Percentiles rank a stretch among this genome's conserved stretches.
phyloP scores from a whole-genome alignment of 2,329 filamentous ascomycete species.

The Penicillium expansum region DNA sequence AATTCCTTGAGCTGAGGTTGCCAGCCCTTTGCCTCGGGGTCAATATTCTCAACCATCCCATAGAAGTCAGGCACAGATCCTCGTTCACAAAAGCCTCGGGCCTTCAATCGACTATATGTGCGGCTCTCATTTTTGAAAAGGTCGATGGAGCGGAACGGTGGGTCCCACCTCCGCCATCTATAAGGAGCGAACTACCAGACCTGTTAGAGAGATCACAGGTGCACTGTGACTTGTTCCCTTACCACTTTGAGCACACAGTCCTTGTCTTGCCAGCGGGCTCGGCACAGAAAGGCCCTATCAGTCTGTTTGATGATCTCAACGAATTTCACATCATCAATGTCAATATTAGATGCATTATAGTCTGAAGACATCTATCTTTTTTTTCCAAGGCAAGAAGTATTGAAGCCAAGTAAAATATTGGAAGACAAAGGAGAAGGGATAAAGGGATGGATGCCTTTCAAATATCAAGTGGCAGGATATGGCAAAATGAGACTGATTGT shows the following conservation, averaged over 20 bases:
- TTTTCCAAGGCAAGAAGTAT: fast-evolving
- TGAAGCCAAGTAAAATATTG: background rate
- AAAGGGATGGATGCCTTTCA: background rate
- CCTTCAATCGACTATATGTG: background rate
- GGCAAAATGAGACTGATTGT: background rate
- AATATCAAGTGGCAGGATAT: background rate
- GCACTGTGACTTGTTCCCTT: background rate
- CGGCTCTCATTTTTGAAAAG: background rate
- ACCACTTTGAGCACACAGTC: background rate
- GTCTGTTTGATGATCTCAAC: background rate
- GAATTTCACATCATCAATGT: background rate
- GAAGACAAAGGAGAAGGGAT: too few relatives aligned
- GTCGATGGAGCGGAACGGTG: background rate
- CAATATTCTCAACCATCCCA: background rate
- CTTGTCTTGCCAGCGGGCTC: background rate
- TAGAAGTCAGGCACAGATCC: background rate
- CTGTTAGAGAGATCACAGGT: background rate
- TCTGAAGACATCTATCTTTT: background rate
- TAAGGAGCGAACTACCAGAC: background rate
- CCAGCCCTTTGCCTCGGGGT: background rate
- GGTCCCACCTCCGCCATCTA: background rate
- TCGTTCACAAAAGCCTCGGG: background rate
- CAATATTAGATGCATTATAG: background rate
- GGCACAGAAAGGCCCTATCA: too few relatives aligned
- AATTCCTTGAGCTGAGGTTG: background rate